Conservation (phyloP, 257 asterid genomes). For the Solanum etuberosum region DNA sequence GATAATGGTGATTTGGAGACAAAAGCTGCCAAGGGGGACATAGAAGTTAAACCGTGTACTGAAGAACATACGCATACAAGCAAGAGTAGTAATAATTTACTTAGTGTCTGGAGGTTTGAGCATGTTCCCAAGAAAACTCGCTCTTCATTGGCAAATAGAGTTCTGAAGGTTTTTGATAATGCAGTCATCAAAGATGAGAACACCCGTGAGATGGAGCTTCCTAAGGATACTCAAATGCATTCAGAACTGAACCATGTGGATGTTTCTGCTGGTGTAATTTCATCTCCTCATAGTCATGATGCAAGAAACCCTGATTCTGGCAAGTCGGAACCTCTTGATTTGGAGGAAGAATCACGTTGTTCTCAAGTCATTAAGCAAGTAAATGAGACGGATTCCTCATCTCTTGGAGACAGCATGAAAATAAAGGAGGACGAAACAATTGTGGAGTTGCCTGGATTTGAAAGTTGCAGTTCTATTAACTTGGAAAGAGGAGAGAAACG, state of each 20-base stretch:
- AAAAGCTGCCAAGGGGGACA: slow-evolving; percentile 21
- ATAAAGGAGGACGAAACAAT: slow-evolving; percentile 23
- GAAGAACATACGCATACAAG: slow-evolving; percentile 20
- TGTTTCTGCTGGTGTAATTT: slow-evolving; percentile 25
- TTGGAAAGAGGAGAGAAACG: slow-evolving; percentile 55
- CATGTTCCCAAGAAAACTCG: slow-evolving; percentile 64
- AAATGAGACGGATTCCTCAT: slow-evolving; percentile 7
- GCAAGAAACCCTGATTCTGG: slow-evolving; percentile 19
- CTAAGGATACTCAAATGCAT: slow-evolving; percentile 28
- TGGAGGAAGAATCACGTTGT: slow-evolving; percentile 17
- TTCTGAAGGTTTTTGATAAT: slow-evolving; percentile 27
- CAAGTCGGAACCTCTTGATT: slow-evolving; percentile 1
- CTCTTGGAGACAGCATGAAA: slow-evolving; percentile 17
- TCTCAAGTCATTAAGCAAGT: slow-evolving; percentile 15
- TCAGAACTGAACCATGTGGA: slow-evolving; percentile 19
- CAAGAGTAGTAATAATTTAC: slow-evolving; percentile 31
- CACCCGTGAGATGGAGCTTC: slow-evolving; percentile 17
- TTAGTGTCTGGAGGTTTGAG: slow-evolving; percentile 43
- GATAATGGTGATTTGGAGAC: slow-evolving; percentile 17
- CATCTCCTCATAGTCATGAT: slow-evolving; percentile 26
- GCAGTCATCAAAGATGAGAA: slow-evolving; percentile 19
- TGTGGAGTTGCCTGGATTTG: slow-evolving; percentile 29
- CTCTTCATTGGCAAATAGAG: slow-evolving; percentile 43
- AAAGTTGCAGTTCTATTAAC: slow-evolving; percentile 21
- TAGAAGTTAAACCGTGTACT: slow-evolving; percentile 4